Conservation (phyloP, 2,329 filamentous ascomycete species). For the Pseudogymnoascus sp. region DNA sequence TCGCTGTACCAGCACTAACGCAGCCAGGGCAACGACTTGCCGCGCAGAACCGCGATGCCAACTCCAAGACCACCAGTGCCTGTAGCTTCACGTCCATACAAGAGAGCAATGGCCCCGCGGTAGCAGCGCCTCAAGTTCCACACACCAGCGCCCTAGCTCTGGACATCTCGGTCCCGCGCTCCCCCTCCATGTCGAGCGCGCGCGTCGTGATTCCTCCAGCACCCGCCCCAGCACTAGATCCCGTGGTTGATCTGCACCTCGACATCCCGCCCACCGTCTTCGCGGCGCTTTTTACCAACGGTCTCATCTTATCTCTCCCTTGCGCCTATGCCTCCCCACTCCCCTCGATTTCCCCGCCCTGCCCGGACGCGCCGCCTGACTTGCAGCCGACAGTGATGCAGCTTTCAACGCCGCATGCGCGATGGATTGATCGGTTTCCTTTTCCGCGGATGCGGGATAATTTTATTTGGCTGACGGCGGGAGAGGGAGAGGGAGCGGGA, state of each 20-base stretch:
- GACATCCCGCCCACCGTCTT: conserved; percentile 10
- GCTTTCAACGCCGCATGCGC: conserved; percentile 11
- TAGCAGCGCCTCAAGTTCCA: neutral
- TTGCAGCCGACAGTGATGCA: conserved; percentile 13
- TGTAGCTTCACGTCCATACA: neutral
- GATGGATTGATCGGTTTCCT: conserved; percentile 17
- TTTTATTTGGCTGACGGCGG: conserved; percentile 12
- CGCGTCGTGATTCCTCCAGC: neutral
- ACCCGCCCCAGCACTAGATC: neutral
- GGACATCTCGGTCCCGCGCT: neutral
- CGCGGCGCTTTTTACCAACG: conserved; percentile 16
- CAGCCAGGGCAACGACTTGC: neutral
- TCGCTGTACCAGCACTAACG: neutral
- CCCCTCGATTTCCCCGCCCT: neutral
- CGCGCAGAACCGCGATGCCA: neutral
- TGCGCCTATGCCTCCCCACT: conserved; percentile 9
- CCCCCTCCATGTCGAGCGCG: neutral
- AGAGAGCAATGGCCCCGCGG: neutral
- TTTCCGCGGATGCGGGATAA: conserved; percentile 11
- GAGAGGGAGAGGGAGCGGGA: neutral
- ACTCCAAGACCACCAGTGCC: neutral
- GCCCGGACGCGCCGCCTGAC: conserved; percentile 5
- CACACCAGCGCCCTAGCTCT: neutral
- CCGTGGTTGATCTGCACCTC: neutral
- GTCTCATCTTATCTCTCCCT: conserved; percentile 13